A percentile compares a stretch with the other conserved stretches of the same genome.
These are phyloP conservation scores for Crithidia sp. DNA, from an alignment of 208 protist genomes.

Conservation along the genomic window DNA sequence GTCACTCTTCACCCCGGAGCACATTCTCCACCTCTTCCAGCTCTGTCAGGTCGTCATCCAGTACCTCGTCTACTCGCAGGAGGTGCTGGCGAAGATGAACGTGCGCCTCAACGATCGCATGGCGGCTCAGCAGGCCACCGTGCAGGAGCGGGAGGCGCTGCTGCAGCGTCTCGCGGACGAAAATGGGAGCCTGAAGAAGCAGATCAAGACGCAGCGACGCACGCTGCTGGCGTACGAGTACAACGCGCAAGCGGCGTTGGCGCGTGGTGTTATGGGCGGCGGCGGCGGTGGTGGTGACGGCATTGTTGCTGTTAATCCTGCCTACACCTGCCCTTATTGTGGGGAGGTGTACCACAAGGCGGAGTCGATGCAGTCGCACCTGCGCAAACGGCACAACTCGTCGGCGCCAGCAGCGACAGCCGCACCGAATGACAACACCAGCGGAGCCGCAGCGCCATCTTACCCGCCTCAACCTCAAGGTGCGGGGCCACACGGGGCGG, in stretches of 20 bases:
- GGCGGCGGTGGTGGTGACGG: neutral
- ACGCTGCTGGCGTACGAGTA: conserved; percentile 88
- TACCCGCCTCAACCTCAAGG: conserved; percentile 1
- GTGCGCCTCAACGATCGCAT: conserved; percentile 65
- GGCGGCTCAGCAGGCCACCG: conserved; percentile 47
- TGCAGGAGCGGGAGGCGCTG: conserved; percentile 37
- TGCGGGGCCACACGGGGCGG: neutral
- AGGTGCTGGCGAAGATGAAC: conserved; percentile 86
- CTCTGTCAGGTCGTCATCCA: conserved; percentile 88
- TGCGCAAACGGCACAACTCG: conserved; percentile 78
- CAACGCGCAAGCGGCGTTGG: conserved; percentile 44
- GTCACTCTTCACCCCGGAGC: conserved; percentile 82
- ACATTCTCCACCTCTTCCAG: conserved; percentile 86
- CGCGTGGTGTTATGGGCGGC: neutral
- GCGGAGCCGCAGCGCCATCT: neutral
- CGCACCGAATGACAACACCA: neutral
- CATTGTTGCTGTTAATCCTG: neutral
- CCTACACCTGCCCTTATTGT: conserved; percentile 67
- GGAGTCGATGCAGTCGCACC: conserved; percentile 89
- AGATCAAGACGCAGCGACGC: conserved; percentile 84
- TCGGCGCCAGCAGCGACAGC: conserved; percentile 1
- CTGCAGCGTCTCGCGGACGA: conserved; percentile 61
- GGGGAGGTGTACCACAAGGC: conserved; percentile 84
- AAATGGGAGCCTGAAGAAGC: conserved; percentile 67
- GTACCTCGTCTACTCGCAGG: conserved; percentile 91